Evolutionary conservation across 148 eudicot genomes (phyloP).

Genomic region (Mesembryanthemum crystallinum): DNA sequence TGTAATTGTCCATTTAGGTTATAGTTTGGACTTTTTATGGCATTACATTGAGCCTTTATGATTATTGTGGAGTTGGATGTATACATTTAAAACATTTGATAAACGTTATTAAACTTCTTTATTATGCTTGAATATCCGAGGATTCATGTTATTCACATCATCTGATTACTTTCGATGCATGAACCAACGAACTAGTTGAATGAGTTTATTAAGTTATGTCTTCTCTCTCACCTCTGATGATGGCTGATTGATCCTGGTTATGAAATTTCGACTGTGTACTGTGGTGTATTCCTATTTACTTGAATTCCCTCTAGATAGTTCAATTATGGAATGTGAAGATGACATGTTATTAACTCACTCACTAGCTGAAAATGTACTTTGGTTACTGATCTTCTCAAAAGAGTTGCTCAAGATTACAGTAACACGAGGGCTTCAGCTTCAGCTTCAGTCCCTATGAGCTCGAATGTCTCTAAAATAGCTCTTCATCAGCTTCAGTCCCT

Average conservation of each 20-base stretch:
- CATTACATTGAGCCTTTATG: neutral
- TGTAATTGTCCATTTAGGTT: constrained; percentile 1
- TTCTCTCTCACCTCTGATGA: no score
- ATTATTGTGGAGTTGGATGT: neutral
- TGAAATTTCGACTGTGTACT: no score
- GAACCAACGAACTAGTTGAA: neutral
- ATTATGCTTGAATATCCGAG: neutral
- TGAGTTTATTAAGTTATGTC: no score
- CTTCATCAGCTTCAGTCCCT: neutral
- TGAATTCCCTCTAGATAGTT: no score
- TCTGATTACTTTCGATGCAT: neutral
- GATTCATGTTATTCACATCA: neutral
- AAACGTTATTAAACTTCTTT: no score
- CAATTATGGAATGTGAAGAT: no score
- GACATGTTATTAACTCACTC: no score
- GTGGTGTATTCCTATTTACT: neutral
- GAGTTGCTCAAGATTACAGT: neutral
- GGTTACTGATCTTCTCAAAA: neutral
- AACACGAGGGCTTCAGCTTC: no score
- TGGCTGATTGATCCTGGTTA: no score
- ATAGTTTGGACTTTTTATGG: neutral
- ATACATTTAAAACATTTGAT: no score
- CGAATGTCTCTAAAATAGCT: no score
- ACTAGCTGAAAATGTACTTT: no score
- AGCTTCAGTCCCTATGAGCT: neutral